A percentile compares a stretch with the other conserved stretches of the same genome.
phyloP scores from a whole-genome alignment of 495 filamentous ascomycete genomes.

The Penicillium dipodomyicola region DNA sequence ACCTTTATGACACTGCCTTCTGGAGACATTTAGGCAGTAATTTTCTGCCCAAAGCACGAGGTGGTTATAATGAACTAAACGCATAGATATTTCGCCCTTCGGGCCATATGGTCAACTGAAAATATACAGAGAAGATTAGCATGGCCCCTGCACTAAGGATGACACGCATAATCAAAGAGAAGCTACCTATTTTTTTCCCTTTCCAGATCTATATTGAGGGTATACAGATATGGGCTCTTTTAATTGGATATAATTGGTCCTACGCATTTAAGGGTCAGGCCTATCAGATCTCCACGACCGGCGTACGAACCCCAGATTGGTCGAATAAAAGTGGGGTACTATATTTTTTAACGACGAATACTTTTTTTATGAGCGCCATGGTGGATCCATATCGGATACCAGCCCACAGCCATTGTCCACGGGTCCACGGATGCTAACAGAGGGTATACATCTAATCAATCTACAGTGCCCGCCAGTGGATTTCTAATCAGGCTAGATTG shows the following conservation, averaged over 20 bases:
- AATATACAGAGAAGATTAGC: constrained; percentile 95
- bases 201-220: not conserved
- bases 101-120: constrained; percentile 80
- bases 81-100: constrained; percentile 46
- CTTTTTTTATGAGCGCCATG: not conserved
- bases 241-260: not conserved
- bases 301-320: not conserved
- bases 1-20: not conserved
- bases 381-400: not conserved
- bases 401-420: too few species aligned
- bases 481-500: not conserved
- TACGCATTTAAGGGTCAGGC: not conserved
- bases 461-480: not conserved
- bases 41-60: not conserved
- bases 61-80: not conserved
- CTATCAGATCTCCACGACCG: not conserved
- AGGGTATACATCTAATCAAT: not conserved
- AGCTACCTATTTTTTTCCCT: constrained; percentile 70
- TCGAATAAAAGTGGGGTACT: constrained; percentile 1
- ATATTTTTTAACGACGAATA: not conserved
- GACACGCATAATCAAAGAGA: constrained; percentile 99
- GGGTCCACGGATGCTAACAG: not conserved
- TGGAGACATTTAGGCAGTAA: not conserved
- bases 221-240: not conserved
- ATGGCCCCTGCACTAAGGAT: constrained; percentile 99